Conservation (phyloP, 2,329 filamentous ascomycete genomes). For the Aspergillus sojae region DNA sequence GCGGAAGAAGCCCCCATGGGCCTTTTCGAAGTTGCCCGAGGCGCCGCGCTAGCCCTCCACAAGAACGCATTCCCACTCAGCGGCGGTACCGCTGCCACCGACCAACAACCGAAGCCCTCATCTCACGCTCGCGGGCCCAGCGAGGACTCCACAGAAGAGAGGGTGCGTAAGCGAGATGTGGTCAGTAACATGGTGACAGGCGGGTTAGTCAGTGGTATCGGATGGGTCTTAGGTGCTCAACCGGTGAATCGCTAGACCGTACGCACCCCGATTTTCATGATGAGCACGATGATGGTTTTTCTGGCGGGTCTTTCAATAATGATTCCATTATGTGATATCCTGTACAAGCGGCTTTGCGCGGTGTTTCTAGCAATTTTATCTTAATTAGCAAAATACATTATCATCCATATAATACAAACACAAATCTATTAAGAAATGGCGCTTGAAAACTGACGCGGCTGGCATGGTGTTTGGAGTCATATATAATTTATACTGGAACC, state of each 20-base stretch:
- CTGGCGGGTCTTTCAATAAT: neutral
- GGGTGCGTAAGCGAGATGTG: constrained; percentile 55
- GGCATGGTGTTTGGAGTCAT: too few relatives aligned
- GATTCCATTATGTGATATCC: constrained; percentile 5
- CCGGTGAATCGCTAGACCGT: constrained; percentile 38
- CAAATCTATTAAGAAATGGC: neutral
- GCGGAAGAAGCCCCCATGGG: constrained; percentile 54
- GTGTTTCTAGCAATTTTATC: neutral
- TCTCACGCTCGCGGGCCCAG: constrained; percentile 15
- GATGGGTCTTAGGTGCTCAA: constrained; percentile 64
- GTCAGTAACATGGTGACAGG: constrained; percentile 67
- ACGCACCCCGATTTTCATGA: neutral
- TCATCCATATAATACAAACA: neutral
- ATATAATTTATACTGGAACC: too few relatives aligned
- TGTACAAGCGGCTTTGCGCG: neutral
- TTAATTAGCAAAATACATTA: neutral
- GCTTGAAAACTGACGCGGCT: too few relatives aligned
- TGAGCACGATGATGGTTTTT: neutral
- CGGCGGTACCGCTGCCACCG: constrained; percentile 16
- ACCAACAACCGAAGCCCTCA: neutral
- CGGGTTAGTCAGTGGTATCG: constrained; percentile 63
- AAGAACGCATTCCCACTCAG: constrained; percentile 52
- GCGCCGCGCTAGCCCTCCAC: constrained; percentile 51
- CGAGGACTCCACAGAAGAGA: constrained; percentile 24
- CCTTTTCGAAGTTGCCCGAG: constrained; percentile 55